These are phyloP conservation scores for Corrigiola litoralis DNA, from an alignment of 179 eudicot genomes.

Conservation along the genomic window DNA sequence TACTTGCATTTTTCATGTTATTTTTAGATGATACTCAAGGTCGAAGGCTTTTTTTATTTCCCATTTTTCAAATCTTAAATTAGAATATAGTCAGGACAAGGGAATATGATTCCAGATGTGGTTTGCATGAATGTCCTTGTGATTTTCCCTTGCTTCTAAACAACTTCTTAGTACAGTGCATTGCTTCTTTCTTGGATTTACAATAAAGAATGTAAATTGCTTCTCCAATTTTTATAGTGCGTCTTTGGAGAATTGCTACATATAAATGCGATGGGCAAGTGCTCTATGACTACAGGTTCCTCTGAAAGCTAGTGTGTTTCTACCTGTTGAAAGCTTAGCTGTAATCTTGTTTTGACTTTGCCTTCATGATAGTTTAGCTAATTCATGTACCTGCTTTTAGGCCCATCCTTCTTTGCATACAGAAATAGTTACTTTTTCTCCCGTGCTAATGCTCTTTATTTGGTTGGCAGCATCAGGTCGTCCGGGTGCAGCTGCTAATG, in stretches of 20 bases:
- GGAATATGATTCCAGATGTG: not conserved
- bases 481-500: slow-evolving; percentile 68
- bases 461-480: slow-evolving; percentile 50
- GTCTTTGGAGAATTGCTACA: not conserved
- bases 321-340: not conserved
- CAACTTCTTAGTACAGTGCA: not conserved
- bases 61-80: not conserved
- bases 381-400: not conserved
- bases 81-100: not conserved
- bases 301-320: not conserved
- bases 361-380: not conserved
- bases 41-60: too few species aligned
- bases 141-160: not conserved
- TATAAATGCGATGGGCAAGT: not conserved
- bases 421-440: not conserved
- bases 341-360: not conserved
- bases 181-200: not conserved
- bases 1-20: not conserved
- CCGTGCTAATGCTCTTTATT: not conserved
- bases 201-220: not conserved
- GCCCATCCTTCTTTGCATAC: not conserved
- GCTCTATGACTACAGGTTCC: not conserved
- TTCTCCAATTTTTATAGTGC: not conserved
- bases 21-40: not conserved
- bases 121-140: not conserved